Evolutionary conservation across 1,139 yeast genomes (phyloP).

Genomic region (Pichia sp.): DNA sequence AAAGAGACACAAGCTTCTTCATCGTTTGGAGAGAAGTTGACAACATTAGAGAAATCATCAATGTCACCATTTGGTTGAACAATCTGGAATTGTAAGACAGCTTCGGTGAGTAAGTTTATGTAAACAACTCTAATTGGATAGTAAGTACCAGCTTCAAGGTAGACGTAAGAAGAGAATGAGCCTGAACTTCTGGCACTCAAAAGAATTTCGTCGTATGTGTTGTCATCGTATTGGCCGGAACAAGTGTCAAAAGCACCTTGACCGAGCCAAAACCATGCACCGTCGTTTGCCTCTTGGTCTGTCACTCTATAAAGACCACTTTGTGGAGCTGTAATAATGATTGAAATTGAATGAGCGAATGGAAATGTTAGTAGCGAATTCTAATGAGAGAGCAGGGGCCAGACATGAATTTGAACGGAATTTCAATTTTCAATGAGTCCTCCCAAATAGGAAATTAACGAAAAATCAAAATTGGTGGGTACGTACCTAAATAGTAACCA

Average conservation of each 20-base stretch:
- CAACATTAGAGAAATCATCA: constrained; percentile 7
- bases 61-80: constrained; percentile 14
- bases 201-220: constrained; percentile 7
- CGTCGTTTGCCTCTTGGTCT: constrained; percentile 18
- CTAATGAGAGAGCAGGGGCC: neutral
- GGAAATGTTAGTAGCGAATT: constrained; percentile 1
- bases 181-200: constrained; percentile 8
- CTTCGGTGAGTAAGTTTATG: constrained; percentile 10
- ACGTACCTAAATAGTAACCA: constrained; percentile 7
- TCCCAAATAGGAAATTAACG: neutral
- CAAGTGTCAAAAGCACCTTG: constrained; percentile 26
- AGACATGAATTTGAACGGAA: no score
- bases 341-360: neutral
- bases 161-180: constrained; percentile 13
- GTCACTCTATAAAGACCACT: constrained; percentile 23
- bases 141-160: constrained; percentile 17
- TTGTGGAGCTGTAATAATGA: constrained; percentile 10
- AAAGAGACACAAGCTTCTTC: constrained; percentile 3
- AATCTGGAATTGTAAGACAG: constrained; percentile 13
- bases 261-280: constrained; percentile 22
- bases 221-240: constrained; percentile 3
- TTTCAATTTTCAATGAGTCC: no score
- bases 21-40: constrained; percentile 3
- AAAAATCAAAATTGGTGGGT: neutral
- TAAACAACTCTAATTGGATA: constrained; percentile 27